phyloP scores from a whole-genome alignment of 208 protist species.

The Trypanosoma avium region DNA sequence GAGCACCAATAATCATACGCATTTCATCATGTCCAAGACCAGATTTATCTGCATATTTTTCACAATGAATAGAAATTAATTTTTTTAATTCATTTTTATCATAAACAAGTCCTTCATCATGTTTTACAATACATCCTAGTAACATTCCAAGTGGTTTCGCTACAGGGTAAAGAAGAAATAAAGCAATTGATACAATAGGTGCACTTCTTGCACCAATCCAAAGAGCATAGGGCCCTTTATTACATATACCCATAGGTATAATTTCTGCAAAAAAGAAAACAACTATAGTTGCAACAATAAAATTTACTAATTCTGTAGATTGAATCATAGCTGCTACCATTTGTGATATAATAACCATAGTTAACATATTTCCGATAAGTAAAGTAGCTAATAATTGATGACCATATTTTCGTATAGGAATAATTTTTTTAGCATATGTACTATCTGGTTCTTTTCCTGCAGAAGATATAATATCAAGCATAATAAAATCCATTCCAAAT shows the following conservation, averaged over 20 bases:
- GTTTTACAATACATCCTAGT: slow-evolving; percentile 65
- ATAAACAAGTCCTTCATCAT: slow-evolving; percentile 77
- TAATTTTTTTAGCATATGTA: slow-evolving; percentile 63
- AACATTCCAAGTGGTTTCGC: slow-evolving; percentile 72
- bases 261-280: slow-evolving; percentile 80
- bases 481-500: slow-evolving; percentile 77
- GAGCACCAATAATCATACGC: slow-evolving; percentile 72
- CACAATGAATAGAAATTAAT: slow-evolving; percentile 69
- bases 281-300: slow-evolving; percentile 64
- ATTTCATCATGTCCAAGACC: slow-evolving; percentile 69
- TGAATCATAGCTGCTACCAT: slow-evolving; percentile 70
- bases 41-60: slow-evolving; percentile 67
- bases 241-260: slow-evolving; percentile 79
- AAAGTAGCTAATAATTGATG: slow-evolving; percentile 75
- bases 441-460: slow-evolving; percentile 65
- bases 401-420: slow-evolving; percentile 68
- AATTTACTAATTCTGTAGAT: slow-evolving; percentile 61
- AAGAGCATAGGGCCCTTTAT: slow-evolving; percentile 72
- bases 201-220: slow-evolving; percentile 49
- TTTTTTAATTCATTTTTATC: slow-evolving; percentile 79
- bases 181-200: slow-evolving; percentile 52
- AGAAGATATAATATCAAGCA: slow-evolving; percentile 74
- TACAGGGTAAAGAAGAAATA: slow-evolving; percentile 71
- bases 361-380: slow-evolving; percentile 83
- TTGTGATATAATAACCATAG: slow-evolving; percentile 77